Evolutionary conservation across 1,139 yeast genomes (phyloP).

Genomic region (Geotrichum bryndzae): DNA sequence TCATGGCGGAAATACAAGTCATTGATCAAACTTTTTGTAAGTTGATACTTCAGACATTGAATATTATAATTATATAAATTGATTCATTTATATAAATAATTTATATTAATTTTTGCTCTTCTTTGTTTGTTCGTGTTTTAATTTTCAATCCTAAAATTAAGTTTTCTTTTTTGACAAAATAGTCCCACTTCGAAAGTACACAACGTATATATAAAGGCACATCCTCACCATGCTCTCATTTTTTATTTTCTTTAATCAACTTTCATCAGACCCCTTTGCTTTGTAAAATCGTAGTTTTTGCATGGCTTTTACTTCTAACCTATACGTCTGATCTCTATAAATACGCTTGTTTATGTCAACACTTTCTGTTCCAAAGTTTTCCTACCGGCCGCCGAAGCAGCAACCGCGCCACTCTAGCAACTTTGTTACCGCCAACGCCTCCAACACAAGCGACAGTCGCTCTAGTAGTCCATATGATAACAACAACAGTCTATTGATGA

Average conservation of each 20-base stretch:
- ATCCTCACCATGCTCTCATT: neutral
- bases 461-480: constrained; percentile 19
- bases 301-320: neutral
- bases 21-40: no score
- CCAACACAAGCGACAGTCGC: constrained; percentile 13
- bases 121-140: no score
- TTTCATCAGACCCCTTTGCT: neutral
- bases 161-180: no score
- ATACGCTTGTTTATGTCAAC: neutral
- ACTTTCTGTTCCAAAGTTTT: neutral
- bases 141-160: no score
- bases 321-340: neutral
- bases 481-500: neutral
- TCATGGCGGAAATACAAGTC: no score
- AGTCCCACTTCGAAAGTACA: no score
- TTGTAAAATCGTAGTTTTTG: neutral
- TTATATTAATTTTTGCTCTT: no score
- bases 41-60: no score
- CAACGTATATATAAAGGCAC: no score
- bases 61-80: no score
- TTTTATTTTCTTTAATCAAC: neutral
- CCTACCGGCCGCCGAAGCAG: neutral
- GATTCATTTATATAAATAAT: no score
- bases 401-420: neutral
- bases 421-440: neutral